These are phyloP conservation scores for Verticillium tricorpus DNA, from an alignment of 2,329 filamentous ascomycete species.

Conservation along the genomic window DNA sequence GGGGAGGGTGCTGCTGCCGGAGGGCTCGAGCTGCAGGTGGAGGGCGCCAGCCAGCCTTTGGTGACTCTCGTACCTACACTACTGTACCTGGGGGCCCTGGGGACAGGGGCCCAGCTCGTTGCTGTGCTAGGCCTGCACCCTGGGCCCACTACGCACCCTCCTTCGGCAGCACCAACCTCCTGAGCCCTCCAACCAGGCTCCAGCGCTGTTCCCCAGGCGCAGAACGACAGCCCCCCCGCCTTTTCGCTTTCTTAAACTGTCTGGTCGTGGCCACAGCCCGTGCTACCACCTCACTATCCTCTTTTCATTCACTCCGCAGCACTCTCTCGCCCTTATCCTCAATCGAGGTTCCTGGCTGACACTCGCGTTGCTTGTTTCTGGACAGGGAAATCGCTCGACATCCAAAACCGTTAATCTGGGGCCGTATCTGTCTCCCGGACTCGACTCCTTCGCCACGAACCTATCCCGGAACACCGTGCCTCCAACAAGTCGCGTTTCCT, in stretches of 20 bases:
- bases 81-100: not conserved
- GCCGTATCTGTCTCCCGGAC: not conserved
- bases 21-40: not conserved
- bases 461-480: conserved; percentile 11
- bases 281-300: conserved; percentile 47
- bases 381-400: conserved; percentile 28
- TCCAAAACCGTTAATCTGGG: conserved; percentile 24
- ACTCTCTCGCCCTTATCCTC: conserved; percentile 37
- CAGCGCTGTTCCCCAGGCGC: not conserved
- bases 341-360: conserved; percentile 27
- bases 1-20: not conserved
- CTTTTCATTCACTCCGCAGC: conserved; percentile 44
- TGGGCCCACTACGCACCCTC: conserved; percentile 16
- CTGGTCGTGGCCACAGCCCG: conserved; percentile 36
- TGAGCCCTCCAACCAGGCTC: conserved; percentile 4
- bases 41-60: not conserved
- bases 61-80: not conserved
- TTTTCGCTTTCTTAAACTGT: conserved; percentile 32
- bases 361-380: conserved; percentile 30
- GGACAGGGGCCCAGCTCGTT: not conserved
- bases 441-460: not conserved
- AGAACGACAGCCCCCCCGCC: conserved; percentile 11
- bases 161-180: conserved; percentile 18
- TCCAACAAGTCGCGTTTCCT: conserved; percentile 3
- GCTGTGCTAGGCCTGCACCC: not conserved